phyloP scores from a whole-genome alignment of 1,139 yeast species.

The Candida glucosophila region DNA sequence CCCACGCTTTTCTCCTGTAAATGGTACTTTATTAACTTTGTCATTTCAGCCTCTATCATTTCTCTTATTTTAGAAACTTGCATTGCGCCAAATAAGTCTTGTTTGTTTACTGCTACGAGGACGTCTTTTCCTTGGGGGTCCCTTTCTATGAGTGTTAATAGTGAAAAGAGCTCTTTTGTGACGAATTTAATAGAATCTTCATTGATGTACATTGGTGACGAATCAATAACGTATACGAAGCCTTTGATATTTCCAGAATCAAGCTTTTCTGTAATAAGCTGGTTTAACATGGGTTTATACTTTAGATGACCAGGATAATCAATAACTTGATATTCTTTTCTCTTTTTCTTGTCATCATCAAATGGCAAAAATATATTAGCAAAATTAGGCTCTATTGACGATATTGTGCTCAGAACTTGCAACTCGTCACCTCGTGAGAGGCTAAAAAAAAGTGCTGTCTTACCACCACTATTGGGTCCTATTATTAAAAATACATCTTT shows the following conservation, averaged over 20 bases:
- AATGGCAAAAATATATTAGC: constrained; percentile 24
- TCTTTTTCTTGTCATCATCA: constrained; percentile 22
- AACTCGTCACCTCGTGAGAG: constrained; percentile 10
- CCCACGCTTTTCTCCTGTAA: constrained; percentile 20
- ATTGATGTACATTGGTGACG: constrained; percentile 34
- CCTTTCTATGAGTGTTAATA: constrained; percentile 50
- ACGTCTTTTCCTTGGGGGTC: constrained; percentile 60
- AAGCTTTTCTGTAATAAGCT: constrained; percentile 33
- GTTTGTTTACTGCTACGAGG: constrained; percentile 72
- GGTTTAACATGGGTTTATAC: constrained; percentile 43
- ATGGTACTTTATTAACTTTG: constrained; percentile 42
- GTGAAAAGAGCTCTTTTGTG: constrained; percentile 46
- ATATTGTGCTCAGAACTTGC: constrained; percentile 21
- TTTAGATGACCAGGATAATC: constrained; percentile 88
- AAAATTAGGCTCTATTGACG: constrained; percentile 36
- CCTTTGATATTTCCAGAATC: constrained; percentile 49
- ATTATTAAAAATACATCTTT: constrained; percentile 59
- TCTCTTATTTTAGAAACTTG: constrained; percentile 54
- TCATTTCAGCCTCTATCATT: constrained; percentile 57
- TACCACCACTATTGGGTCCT: constrained; percentile 71
- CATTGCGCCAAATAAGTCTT: constrained; percentile 75
- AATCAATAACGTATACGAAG: constrained; percentile 61
- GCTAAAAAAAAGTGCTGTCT: constrained; percentile 53
- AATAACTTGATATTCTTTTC: constrained; percentile 40
- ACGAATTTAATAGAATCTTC: constrained; percentile 35